Base-by-base conservation (phyloP, 1,284 basidiomycete genomes). In the Exobasidium rhododendri region DNA sequence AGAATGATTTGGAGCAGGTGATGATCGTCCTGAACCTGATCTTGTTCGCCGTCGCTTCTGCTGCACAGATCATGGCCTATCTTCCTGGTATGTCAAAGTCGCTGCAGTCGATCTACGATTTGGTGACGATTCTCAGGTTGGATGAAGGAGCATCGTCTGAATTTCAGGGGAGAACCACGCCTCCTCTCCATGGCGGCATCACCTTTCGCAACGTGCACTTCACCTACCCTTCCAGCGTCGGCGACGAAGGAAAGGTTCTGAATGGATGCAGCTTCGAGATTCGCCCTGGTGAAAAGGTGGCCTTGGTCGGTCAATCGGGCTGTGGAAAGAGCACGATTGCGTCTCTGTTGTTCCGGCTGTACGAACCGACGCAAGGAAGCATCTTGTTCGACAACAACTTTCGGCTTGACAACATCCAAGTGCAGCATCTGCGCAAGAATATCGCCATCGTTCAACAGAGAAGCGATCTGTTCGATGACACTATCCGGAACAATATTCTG, bases 1-100 rank as follows among this genome's bases (percentile, higher is more conserved):
- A 85, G 13, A 93, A 94, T 81, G 86, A 86, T 14, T 96, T 94
- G 79, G 83, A 88, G 65, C 85, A 88, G 67, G 91, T 97, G 89
- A 85, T 96, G 50, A 85, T 93, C 80, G 89, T 91, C 26, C 87
- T 96, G 77, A 89, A 94, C 65, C 84, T 97, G 62, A 89, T 97
- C 61, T 87, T 97, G 43, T 97, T 97, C 82, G 88, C 90, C 0
- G 88, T 97, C 64, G 91, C 91, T 2, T 94, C 96, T 68, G 91
- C 91, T 1, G 87, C 88, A 26, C 90, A 92, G 78, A 85, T 93
- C 68, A 88, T 97, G 85, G 85, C 87, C 29, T 94, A 92, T 82
- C 52, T 80, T 28, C 77, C 78, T 0, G 68, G 66, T 4, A 58
- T 75, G 2, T 62, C 65, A 32, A 77, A 76, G 63, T 58, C 66